Evolutionary conservation across 768 basidiomycete species (phyloP).

Genomic region (Lepiota subincarnata): DNA sequence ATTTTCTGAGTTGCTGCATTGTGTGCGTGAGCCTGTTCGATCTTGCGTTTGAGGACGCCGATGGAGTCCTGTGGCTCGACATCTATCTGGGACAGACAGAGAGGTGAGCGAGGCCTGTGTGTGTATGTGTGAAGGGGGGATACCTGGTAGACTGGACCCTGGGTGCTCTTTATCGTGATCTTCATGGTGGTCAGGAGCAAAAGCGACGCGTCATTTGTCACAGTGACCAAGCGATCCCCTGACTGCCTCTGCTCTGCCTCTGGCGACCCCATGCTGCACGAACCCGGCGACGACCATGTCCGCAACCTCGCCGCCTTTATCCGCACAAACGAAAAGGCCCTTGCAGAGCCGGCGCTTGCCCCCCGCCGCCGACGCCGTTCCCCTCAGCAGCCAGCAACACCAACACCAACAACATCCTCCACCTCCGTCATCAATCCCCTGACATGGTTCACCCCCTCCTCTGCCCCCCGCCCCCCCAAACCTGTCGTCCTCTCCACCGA

Average conservation of each 20-base stretch:
- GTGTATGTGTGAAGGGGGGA: background rate
- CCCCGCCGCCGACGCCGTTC: constrained; percentile 42
- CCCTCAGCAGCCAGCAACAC: constrained; percentile 24
- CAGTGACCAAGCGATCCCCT: background rate
- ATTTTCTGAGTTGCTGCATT: constrained; percentile 78
- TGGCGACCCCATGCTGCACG: no score
- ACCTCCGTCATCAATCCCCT: constrained; percentile 56
- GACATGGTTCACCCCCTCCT: constrained; percentile 48
- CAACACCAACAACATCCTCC: constrained; percentile 17
- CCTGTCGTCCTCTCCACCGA: constrained; percentile 69
- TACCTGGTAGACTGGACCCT: constrained; percentile 88
- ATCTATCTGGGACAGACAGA: constrained; percentile 52
- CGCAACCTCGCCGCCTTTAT: constrained; percentile 68
- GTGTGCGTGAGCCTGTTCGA: constrained; percentile 72
- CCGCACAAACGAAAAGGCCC: constrained; percentile 62
- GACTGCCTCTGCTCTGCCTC: no score
- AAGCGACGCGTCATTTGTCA: constrained; percentile 13
- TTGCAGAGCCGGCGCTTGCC: constrained; percentile 60
- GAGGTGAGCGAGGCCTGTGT: background rate
- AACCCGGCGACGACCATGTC: constrained; percentile 74
- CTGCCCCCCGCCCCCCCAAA: constrained; percentile 35
- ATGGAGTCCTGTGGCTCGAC: constrained; percentile 75
- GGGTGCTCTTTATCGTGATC: constrained; percentile 92
- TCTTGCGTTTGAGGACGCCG: constrained; percentile 78
- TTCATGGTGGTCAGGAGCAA: constrained; percentile 54